phyloP scores from a whole-genome alignment of 805 yeast genomes.

The Candida peoriensis region DNA sequence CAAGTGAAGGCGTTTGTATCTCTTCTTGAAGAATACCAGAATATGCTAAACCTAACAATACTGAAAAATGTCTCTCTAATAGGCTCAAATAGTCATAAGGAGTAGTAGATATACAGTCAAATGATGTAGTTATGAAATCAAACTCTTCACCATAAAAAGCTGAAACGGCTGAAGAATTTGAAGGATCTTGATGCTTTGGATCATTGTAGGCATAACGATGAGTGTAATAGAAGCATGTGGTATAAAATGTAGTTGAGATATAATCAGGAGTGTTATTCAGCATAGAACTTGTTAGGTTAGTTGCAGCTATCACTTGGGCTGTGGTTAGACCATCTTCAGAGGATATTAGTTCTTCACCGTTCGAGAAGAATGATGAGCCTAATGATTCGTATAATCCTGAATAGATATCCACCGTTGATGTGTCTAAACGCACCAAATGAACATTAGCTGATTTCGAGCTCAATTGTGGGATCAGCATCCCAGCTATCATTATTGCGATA shows the following conservation, averaged over 20 bases:
- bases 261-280: conserved; percentile 12
- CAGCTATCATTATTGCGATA: conserved; percentile 5
- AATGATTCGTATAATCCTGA: conserved; percentile 45
- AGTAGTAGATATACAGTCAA: not conserved
- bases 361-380: conserved; percentile 28
- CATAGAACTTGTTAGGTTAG: conserved; percentile 24
- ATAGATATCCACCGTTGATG: conserved; percentile 48
- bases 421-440: conserved; percentile 33
- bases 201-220: conserved; percentile 5
- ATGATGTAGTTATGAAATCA: not conserved
- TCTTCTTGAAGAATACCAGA: too few relatives aligned
- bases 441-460: conserved; percentile 3
- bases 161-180: conserved; percentile 1
- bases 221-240: conserved; percentile 9
- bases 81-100: conserved; percentile 15
- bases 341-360: conserved; percentile 17
- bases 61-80: not conserved
- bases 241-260: conserved; percentile 5
- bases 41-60: not conserved
- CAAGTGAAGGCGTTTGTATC: not conserved
- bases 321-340: conserved; percentile 21
- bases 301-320: conserved; percentile 11
- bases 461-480: conserved; percentile 12
- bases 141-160: not conserved
- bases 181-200: not conserved